Base-by-base conservation (phyloP, 2,329 filamentous ascomycete species). In the Ciborinia camelliae region DNA sequence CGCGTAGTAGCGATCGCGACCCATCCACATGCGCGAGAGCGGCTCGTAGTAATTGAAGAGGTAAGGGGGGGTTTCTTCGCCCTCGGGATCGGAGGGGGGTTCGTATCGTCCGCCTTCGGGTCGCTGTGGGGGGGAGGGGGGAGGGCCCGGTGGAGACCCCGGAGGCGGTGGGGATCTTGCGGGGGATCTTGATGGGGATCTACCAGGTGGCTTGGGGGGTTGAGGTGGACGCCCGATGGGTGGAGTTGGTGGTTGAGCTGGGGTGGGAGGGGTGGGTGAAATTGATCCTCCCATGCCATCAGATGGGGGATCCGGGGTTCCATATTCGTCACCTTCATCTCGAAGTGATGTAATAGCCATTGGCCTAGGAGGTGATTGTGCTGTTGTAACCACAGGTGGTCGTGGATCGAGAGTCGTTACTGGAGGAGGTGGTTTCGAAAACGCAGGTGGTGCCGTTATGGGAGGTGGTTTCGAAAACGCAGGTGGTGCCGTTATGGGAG, bases 21-120 rank as follows among this genome's bases (percentile, higher is more conserved):
- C 58, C 58, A 61, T 61, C 58, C 58, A 61, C 58, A 61, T 61
- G 18, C 8, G 45, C 7, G 58, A 61, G 5, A 37, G 32, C 12
- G 43, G 58, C n/a, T 61, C 45, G 32, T 61, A 61, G 32, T 28
- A 61, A 7, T 52, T 52, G 15, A 61, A 15, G 32, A 61, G 58
- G 5, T 61, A 61, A 23, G 23, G 32, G 10, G 43, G 45, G 2
- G 10, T 7, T 15, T 61, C 58, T 14, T 51, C 45, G 18, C 15
- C 7, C 1, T 20, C 45, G 23, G 37, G 39, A 54, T 47, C 41
- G 45, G 15, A n/a, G 12, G n/a, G 23, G 14, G 14, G 14, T 18
- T 50, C 30, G 45, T 23, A n/a, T 35, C n/a, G 41, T 23, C 8
- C 41, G 28, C 41, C 32, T 20, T 26, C 43, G 5, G 43, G 41